Percentiles rank a stretch among this genome's conserved stretches.
phyloP scores from a whole-genome alignment of 176 grass and related monocot genomes.

The Aegilops longissima region DNA sequence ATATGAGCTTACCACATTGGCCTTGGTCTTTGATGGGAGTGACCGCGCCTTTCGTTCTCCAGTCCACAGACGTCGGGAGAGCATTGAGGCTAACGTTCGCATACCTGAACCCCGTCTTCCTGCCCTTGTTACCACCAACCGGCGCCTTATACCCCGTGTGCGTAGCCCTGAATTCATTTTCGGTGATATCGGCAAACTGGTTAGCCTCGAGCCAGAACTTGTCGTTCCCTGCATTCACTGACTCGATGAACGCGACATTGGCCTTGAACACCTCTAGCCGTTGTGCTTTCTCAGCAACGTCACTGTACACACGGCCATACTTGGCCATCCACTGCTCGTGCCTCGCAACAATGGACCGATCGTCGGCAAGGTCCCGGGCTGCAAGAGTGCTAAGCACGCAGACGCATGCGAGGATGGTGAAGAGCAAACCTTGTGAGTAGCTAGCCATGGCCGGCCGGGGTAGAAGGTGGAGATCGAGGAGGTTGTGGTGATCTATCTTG shows the following conservation, averaged over 20 bases:
- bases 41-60: not conserved
- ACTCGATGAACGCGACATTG: conserved; percentile 35
- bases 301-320: conserved; percentile 9
- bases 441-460: not conserved
- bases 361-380: not conserved
- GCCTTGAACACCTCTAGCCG: conserved; percentile 26
- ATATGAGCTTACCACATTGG: not conserved
- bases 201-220: conserved; percentile 37
- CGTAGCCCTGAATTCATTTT: not conserved
- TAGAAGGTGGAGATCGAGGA: not conserved
- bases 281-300: not conserved
- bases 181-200: conserved; percentile 3
- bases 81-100: not conserved
- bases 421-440: not conserved
- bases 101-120: not conserved
- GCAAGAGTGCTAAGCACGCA: not conserved
- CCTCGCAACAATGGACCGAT: conserved; percentile 12
- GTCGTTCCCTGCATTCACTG: not conserved
- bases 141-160: not conserved
- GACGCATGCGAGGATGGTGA: not conserved
- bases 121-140: not conserved
- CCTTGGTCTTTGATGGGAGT: conserved; percentile 18
- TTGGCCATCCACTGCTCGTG: conserved; percentile 30
- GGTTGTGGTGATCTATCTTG: not conserved
- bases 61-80: conserved; percentile 7